Conservation (phyloP, 2,329 filamentous ascomycete species). For the Triangularia setosa region DNA sequence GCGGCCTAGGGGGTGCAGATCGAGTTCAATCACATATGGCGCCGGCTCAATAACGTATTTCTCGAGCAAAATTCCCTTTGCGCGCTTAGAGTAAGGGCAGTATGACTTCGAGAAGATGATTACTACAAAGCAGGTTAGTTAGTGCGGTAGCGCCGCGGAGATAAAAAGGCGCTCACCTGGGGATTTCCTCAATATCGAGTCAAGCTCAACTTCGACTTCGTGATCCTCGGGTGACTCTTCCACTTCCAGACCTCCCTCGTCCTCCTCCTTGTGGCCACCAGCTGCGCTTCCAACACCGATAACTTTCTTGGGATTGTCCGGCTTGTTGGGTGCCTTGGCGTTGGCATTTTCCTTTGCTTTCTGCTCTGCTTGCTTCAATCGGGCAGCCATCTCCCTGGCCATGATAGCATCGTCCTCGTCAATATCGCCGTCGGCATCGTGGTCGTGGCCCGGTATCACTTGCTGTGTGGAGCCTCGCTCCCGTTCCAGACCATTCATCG, state of each 20-base stretch:
- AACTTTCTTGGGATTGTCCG: slow-evolving; percentile 54
- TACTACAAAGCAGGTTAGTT: slow-evolving; percentile 51
- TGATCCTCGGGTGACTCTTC: slow-evolving; percentile 56
- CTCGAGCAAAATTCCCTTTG: slow-evolving; percentile 79
- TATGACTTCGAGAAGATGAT: slow-evolving; percentile 96
- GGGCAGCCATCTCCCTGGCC: slow-evolving; percentile 53
- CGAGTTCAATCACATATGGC: slow-evolving; percentile 87
- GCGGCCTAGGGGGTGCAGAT: slow-evolving; percentile 70
- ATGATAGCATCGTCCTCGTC: slow-evolving; percentile 54
- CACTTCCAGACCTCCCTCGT: slow-evolving; percentile 34
- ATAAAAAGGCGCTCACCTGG: slow-evolving; percentile 61
- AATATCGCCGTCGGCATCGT: slow-evolving; percentile 52
- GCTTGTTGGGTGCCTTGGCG: slow-evolving; percentile 59
- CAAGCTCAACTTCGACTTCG: slow-evolving; percentile 67
- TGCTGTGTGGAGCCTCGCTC: slow-evolving; percentile 24
- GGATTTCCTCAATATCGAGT: slow-evolving; percentile 75
- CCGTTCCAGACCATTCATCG: slow-evolving; percentile 51
- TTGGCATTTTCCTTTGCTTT: slow-evolving; percentile 66
- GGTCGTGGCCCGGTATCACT: slow-evolving; percentile 42
- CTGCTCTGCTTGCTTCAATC: slow-evolving; percentile 65
- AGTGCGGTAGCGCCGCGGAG: slow-evolving; percentile 1
- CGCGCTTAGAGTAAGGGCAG: slow-evolving; percentile 80
- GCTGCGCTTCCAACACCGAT: slow-evolving; percentile 58
- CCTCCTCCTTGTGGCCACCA: slow-evolving; percentile 38
- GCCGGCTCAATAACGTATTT: slow-evolving; percentile 78